These are phyloP conservation scores for Carex myosuroides DNA, from an alignment of 176 grass and related monocot species.

Conservation along the genomic window DNA sequence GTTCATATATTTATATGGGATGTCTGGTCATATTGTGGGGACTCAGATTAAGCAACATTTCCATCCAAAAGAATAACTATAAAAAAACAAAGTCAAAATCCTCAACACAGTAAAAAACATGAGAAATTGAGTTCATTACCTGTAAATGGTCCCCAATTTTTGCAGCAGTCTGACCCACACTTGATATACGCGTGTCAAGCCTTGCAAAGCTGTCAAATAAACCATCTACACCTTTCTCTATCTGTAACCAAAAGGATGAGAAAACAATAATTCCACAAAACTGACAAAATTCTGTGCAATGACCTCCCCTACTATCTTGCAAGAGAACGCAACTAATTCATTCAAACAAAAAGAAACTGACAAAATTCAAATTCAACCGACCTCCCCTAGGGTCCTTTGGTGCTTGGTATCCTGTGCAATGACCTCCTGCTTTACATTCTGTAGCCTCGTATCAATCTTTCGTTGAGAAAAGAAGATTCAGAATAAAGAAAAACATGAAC, in stretches of 20 bases:
- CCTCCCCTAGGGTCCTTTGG: constrained; percentile 83
- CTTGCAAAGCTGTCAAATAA: constrained; percentile 96
- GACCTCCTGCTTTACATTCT: constrained; percentile 93
- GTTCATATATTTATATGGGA: background rate
- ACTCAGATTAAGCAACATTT: background rate
- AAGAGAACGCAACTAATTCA: background rate
- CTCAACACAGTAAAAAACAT: background rate
- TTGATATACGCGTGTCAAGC: constrained; percentile 90
- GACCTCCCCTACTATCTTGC: background rate
- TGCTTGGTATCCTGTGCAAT: constrained; percentile 82
- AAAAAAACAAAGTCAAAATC: background rate
- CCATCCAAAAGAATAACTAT: background rate
- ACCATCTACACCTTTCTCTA: constrained; percentile 97
- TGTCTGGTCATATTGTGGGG: background rate
- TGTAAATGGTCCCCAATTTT: constrained; percentile 99
- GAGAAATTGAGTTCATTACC: constrained; percentile 38
- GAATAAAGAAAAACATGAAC: background rate
- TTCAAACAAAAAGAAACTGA: background rate
- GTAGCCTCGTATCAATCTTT: constrained; percentile 89
- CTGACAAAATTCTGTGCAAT: too few relatives aligned
- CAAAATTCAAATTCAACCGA: constrained; percentile 13
- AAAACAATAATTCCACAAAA: constrained; percentile 20
- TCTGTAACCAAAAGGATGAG: constrained; percentile 39
- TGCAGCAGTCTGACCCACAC: constrained; percentile 98
- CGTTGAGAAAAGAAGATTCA: constrained; percentile 11